phyloP scores from a whole-genome alignment of 768 basidiomycete genomes.

The Mycena leptocephala region DNA sequence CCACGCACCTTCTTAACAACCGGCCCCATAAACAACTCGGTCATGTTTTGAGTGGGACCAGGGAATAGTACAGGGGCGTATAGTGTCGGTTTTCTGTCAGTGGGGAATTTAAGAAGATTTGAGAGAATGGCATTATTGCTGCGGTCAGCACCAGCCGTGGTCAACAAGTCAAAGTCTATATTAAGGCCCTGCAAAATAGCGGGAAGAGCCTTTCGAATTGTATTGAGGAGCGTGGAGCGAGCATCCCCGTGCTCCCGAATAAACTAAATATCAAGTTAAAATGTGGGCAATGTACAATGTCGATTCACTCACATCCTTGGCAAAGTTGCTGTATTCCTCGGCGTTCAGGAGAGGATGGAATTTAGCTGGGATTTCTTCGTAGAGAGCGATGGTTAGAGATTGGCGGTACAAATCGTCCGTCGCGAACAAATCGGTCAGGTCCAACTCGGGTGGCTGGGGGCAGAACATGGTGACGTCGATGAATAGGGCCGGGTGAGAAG shows the following conservation, averaged over 20 bases:
- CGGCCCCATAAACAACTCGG: neutral
- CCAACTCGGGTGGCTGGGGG: too few species aligned
- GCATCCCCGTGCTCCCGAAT: neutral
- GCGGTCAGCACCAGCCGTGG: neutral
- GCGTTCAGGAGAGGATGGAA: too few species aligned
- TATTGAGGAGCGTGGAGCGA: neutral
- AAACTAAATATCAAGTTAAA: neutral
- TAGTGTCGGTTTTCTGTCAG: neutral
- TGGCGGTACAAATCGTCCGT: too few species aligned
- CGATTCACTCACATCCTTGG: too few species aligned
- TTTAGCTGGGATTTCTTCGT: too few species aligned
- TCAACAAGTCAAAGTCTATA: neutral
- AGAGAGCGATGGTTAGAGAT: too few species aligned
- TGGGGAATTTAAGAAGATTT: neutral
- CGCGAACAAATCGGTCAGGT: too few species aligned
- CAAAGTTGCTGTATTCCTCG: too few species aligned
- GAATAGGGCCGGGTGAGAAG: too few species aligned
- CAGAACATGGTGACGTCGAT: too few species aligned
- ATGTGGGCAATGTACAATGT: too few species aligned
- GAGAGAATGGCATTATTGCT: neutral
- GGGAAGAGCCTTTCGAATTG: neutral
- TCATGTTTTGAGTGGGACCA: neutral
- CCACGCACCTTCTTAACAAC: neutral
- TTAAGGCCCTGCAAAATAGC: neutral
- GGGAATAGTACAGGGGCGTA: constrained; percentile 2